These are phyloP conservation scores for Metschnikowia proteae DNA, from an alignment of 805 yeast genomes.

Conservation along the genomic window DNA sequence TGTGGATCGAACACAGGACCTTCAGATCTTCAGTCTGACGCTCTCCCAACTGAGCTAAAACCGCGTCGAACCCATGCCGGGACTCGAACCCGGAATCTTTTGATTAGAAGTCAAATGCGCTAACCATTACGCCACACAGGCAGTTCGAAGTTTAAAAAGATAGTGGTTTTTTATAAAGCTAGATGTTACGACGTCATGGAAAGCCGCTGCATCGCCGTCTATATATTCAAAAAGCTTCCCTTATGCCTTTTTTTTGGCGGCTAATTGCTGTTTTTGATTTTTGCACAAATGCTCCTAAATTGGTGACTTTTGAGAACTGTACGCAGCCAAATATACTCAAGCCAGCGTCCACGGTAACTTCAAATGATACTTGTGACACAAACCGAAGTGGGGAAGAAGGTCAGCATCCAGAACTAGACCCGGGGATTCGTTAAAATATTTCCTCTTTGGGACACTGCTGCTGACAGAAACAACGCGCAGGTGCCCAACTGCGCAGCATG, in stretches of 20 bases:
- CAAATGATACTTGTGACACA: no score
- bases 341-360: no score
- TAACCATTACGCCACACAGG: constrained; percentile 22
- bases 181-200: background rate
- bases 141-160: background rate
- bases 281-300: no score
- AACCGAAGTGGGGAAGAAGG: no score
- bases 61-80: constrained; percentile 23
- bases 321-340: no score
- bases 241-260: no score
- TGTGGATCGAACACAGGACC: constrained; percentile 23
- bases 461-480: background rate
- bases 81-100: constrained; percentile 22
- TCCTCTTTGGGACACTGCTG: background rate
- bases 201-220: no score
- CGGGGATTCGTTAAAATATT: background rate
- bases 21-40: constrained; percentile 28
- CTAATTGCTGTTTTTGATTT: no score
- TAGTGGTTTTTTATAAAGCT: background rate
- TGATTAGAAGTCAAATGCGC: constrained; percentile 22
- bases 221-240: no score
- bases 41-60: constrained; percentile 33
- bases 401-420: no score
- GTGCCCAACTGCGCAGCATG: background rate
- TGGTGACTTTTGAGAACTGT: no score